Evolutionary conservation across 345 rosid species (phyloP).

Genomic region (Euclidium syriacum): DNA sequence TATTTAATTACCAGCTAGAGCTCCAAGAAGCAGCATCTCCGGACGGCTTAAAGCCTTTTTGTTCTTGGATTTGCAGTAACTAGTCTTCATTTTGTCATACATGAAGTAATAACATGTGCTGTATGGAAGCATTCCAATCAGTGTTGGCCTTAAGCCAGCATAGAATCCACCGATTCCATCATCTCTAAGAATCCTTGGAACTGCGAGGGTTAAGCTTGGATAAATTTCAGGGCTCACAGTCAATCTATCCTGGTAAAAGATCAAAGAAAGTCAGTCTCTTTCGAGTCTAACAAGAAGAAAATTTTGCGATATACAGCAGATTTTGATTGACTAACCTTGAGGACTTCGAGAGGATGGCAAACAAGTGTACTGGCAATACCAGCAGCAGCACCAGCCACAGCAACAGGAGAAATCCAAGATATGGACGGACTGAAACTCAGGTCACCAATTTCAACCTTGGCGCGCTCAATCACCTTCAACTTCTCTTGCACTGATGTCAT

Average conservation of each 20-base stretch:
- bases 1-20: constrained; percentile 58
- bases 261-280: constrained; percentile 14
- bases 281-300: background rate
- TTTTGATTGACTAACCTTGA: constrained; percentile 46
- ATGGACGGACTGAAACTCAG: constrained; percentile 55
- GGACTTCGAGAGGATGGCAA: constrained; percentile 98
- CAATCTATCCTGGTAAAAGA: constrained; percentile 75
- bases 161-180: constrained; percentile 87
- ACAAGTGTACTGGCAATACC: constrained; percentile 86
- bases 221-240: constrained; percentile 85
- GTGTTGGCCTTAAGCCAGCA: constrained; percentile 77
- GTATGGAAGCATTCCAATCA: constrained; percentile 96
- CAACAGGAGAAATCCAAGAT: constrained; percentile 88
- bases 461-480: constrained; percentile 46
- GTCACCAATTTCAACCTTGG: constrained; percentile 59
- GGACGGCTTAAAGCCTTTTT: constrained; percentile 83
- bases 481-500: constrained; percentile 72
- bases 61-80: constrained; percentile 70
- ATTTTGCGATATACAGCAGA: background rate
- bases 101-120: constrained; percentile 95
- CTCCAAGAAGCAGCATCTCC: constrained; percentile 90
- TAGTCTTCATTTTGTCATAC: constrained; percentile 71
- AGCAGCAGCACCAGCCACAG: constrained; percentile 96
- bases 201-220: constrained; percentile 68
- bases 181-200: constrained; percentile 68